phyloP scores from a whole-genome alignment of 1,284 basidiomycete genomes.

The Ustilago crameri region DNA sequence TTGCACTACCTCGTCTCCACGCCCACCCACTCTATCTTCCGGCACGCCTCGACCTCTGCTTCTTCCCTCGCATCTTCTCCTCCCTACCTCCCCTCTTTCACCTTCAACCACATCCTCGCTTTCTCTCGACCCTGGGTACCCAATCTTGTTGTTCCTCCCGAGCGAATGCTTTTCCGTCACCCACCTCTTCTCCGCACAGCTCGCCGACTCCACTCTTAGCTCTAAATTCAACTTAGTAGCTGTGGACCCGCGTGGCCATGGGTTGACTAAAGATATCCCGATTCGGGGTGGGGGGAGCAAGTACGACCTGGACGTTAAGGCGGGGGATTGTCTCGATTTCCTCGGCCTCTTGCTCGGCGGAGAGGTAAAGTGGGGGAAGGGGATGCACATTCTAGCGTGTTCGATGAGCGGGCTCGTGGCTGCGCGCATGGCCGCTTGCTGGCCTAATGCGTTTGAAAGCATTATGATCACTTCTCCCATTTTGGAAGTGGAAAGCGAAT shows the following conservation, averaged over 20 bases:
- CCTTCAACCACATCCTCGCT: too few relatives aligned
- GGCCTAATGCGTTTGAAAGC: conserved; percentile 4
- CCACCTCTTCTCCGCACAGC: conserved; percentile 28
- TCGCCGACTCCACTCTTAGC: conserved; percentile 6
- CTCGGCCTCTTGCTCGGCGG: not conserved
- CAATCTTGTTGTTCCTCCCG: conserved; percentile 20
- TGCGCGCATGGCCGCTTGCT: conserved; percentile 12
- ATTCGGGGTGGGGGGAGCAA: not conserved
- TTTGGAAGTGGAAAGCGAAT: conserved; percentile 9
- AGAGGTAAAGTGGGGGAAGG: conserved; percentile 2
- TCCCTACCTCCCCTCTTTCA: not conserved
- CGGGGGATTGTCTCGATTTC: conserved; percentile 19
- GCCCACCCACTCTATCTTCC: conserved; percentile 10
- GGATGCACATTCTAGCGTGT: conserved; percentile 22
- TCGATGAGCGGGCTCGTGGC: conserved; percentile 25
- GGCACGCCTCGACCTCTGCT: conserved; percentile 1
- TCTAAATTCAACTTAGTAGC: conserved; percentile 20
- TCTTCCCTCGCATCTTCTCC: conserved; percentile 4
- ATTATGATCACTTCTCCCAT: conserved; percentile 27
- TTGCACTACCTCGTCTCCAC: conserved; percentile 31
- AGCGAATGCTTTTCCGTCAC: conserved; percentile 25
- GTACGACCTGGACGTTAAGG: conserved; percentile 32
- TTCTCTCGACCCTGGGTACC: conserved; percentile 20
- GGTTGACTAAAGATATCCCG: conserved; percentile 15
- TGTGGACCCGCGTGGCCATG: conserved; percentile 24